Evolutionary conservation across 2,329 filamentous ascomycete genomes (phyloP), one percentile per base, ranked within the genome.

Genomic region (Aureobasidium sp.): DNA sequence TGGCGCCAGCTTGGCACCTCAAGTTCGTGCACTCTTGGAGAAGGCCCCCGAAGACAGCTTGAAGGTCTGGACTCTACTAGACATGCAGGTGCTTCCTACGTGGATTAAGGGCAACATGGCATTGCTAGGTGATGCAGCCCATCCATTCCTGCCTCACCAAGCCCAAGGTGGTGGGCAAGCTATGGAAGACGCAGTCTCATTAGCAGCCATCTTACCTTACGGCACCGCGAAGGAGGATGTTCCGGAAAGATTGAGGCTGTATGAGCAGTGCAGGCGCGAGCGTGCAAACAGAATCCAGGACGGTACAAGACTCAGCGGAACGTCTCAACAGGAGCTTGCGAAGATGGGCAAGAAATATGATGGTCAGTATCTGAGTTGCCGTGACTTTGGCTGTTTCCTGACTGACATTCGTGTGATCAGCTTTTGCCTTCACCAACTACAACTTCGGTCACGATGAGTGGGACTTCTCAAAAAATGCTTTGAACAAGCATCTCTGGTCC

Each of bases 121-220:
- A 0, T 71, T 88, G 0, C 71, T 89, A 0, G 87, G 87, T 0
- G 87, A 89, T 69, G 85, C 87, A 0, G 87, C 85, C 0, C 87
- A 90, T 69, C 85, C 87, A 0, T 88, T 89, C 67, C 74, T 85
- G 0, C 87, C 85, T 15, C 81, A 84, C 64, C 83, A 85, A 71
- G 84, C 81, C 0, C 84, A 87, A 69, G 86, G 85, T 2, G 86
- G 81, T 9, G 84, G 75, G 0, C 77, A 83, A 62, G 87, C 87
- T 0, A 87, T 89, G 47, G 87, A 90, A 69, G 87, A 90, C 65
- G 86, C 81, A 0, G 82, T 81, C 0, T 79, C 84, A 0, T 69
- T 90, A 0, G 79, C 78, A 0, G 79, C 81, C 1, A 75, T 89
- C 7, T 74, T 89, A 0, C 79, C 80, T 0, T 65, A 66, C 0